Evolutionary conservation across 148 eudicot species (phyloP).

Genomic region (Camellia lanceoleosa): DNA sequence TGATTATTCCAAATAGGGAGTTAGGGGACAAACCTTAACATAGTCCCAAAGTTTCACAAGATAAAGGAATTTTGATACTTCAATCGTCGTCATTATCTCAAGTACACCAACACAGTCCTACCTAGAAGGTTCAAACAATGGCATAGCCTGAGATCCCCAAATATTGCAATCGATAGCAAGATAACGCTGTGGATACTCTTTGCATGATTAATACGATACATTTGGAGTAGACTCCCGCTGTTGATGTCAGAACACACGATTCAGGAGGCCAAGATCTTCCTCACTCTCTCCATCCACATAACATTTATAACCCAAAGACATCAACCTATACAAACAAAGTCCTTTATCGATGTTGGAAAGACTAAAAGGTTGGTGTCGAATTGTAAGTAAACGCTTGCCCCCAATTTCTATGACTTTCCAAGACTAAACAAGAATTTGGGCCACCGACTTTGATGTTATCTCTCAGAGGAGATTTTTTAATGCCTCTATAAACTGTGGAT

Average conservation of each 20-base stretch:
- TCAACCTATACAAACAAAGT: constrained; percentile 4
- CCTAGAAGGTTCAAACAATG: constrained; percentile 4
- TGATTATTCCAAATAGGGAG: no score
- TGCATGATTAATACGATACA: background rate
- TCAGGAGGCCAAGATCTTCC: background rate
- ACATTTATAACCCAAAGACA: background rate
- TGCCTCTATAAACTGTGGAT: background rate
- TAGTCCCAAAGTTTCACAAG: no score
- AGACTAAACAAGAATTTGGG: background rate
- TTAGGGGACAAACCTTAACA: no score
- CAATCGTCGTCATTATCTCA: background rate
- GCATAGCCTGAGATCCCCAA: background rate
- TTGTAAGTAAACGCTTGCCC: no score
- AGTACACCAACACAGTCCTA: background rate
- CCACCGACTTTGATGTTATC: no score
- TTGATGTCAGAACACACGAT: background rate
- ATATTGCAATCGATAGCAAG: background rate
- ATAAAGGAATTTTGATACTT: no score
- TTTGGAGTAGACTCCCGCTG: background rate
- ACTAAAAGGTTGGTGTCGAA: background rate
- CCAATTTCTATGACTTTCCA: constrained; percentile 12
- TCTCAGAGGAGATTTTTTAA: background rate
- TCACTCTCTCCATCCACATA: background rate
- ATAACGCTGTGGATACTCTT: background rate
- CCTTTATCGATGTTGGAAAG: background rate